Evolutionary conservation across 352 stramenopile genomes (phyloP).

Genomic region (Phytophthora capsici): DNA sequence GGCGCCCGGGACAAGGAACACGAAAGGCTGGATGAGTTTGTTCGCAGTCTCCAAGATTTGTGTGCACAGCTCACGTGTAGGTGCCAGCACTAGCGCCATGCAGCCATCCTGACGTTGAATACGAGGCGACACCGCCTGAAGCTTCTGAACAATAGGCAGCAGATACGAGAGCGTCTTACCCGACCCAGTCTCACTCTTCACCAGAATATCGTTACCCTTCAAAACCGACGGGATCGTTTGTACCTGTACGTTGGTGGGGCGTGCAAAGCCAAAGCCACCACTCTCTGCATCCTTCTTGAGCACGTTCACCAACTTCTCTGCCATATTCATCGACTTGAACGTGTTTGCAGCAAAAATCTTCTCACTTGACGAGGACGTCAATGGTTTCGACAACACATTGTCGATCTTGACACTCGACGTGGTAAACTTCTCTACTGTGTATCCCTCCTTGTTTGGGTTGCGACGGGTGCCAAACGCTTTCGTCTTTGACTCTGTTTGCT

Average conservation of each 20-base stretch:
- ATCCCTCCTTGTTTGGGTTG: slow-evolving; percentile 85
- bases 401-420: slow-evolving; percentile 61
- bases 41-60: slow-evolving; percentile 96
- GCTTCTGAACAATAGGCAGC: slow-evolving; percentile 94
- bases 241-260: slow-evolving; percentile 84
- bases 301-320: slow-evolving; percentile 70
- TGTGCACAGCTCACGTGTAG: slow-evolving; percentile 94
- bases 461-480: slow-evolving; percentile 73
- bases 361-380: slow-evolving; percentile 75
- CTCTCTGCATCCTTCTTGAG: slow-evolving; percentile 59
- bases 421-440: slow-evolving; percentile 68
- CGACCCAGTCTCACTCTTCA: slow-evolving; percentile 96
- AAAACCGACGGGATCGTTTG: slow-evolving; percentile 80
- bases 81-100: slow-evolving; percentile 92
- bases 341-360: slow-evolving; percentile 85
- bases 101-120: slow-evolving; percentile 88
- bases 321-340: slow-evolving; percentile 78
- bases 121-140: slow-evolving; percentile 73
- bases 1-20: slow-evolving; percentile 83
- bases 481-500: slow-evolving; percentile 5
- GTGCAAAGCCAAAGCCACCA: slow-evolving; percentile 78
- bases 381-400: slow-evolving; percentile 72
- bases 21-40: slow-evolving; percentile 94
- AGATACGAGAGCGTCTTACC: slow-evolving; percentile 98
- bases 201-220: slow-evolving; percentile 87